Percentiles rank a stretch among this genome's conserved stretches.
Evolutionary conservation across 148 eudicot genomes (phyloP).

Genomic region (Talinum fruticosum): DNA sequence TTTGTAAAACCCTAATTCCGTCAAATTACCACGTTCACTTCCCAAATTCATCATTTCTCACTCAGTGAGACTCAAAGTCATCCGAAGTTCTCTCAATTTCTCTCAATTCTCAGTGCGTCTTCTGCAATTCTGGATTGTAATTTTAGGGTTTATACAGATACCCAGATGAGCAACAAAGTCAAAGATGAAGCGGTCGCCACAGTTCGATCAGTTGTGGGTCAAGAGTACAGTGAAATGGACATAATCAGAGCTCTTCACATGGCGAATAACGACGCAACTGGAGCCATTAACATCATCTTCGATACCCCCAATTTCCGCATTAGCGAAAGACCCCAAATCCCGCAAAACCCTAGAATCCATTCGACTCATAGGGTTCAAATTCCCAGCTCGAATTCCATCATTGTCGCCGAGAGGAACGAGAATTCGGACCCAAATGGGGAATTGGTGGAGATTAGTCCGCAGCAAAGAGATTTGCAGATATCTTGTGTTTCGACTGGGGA

Average conservation of each 20-base stretch:
- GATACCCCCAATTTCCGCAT: constrained; percentile 66
- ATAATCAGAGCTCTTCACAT: constrained; percentile 88
- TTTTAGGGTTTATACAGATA: constrained; percentile 27
- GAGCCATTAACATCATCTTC: constrained; percentile 86
- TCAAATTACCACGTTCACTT: neutral
- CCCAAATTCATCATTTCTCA: neutral
- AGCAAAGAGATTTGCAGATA: constrained; percentile 20
- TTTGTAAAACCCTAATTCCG: constrained; percentile 19
- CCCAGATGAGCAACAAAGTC: constrained; percentile 56
- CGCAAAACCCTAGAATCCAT: constrained; percentile 33
- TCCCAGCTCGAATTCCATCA: constrained; percentile 22
- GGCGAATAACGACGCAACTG: constrained; percentile 81
- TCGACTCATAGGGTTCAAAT: constrained; percentile 21
- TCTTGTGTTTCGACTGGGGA: constrained; percentile 28
- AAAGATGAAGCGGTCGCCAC: constrained; percentile 58
- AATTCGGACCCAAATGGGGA: constrained; percentile 14
- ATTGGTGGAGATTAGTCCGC: constrained; percentile 14
- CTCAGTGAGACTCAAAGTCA: neutral
- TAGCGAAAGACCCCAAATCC: constrained; percentile 31
- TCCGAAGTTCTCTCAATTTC: neutral
- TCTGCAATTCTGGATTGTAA: neutral
- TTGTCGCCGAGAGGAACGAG: constrained; percentile 18
- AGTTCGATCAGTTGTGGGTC: constrained; percentile 71
- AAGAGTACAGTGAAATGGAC: constrained; percentile 78
- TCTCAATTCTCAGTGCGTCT: neutral